Conservation (phyloP, 495 filamentous ascomycete species). For the Poronia punctata region DNA sequence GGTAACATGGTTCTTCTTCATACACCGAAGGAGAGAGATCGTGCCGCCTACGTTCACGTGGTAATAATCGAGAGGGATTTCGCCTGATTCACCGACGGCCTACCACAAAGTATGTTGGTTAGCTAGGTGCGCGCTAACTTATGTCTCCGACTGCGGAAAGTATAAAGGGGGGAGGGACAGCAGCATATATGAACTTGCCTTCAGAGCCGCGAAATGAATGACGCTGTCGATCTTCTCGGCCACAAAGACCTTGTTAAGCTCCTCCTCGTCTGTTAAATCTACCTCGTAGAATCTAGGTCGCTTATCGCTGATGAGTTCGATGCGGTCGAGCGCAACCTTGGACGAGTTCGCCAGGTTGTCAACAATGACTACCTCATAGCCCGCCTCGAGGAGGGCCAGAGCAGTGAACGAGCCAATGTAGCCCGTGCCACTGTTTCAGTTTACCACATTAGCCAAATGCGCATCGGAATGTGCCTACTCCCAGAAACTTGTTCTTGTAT, state of each 20-base stretch:
- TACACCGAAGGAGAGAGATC: slow-evolving; percentile 77
- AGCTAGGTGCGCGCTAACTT: neutral
- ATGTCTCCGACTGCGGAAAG: neutral
- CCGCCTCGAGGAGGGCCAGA: slow-evolving; percentile 83
- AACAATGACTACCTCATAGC: slow-evolving; percentile 91
- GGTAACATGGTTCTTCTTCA: slow-evolving; percentile 80
- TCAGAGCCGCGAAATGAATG: slow-evolving; percentile 96
- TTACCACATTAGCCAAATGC: slow-evolving; percentile 9
- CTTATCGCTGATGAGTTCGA: slow-evolving; percentile 88
- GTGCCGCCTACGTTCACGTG: slow-evolving; percentile 91
- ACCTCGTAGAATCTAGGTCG: slow-evolving; percentile 76
- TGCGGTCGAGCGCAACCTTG: slow-evolving; percentile 78
- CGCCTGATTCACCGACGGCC: slow-evolving; percentile 93
- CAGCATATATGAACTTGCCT: slow-evolving; percentile 50
- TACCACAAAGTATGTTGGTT: slow-evolving; percentile 26
- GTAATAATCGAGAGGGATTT: slow-evolving; percentile 97
- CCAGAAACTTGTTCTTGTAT: too few species aligned
- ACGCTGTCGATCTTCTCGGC: slow-evolving; percentile 92
- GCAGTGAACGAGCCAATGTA: slow-evolving; percentile 98
- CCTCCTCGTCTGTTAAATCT: slow-evolving; percentile 80
- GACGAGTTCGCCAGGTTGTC: slow-evolving; percentile 97
- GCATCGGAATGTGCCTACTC: neutral
- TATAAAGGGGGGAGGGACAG: slow-evolving; percentile 5
- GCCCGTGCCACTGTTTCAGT: slow-evolving; percentile 70
- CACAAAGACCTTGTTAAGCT: slow-evolving; percentile 79